Evolutionary conservation across 768 basidiomycete species (phyloP).

Genomic region (Leucosporidium yakuticum): DNA sequence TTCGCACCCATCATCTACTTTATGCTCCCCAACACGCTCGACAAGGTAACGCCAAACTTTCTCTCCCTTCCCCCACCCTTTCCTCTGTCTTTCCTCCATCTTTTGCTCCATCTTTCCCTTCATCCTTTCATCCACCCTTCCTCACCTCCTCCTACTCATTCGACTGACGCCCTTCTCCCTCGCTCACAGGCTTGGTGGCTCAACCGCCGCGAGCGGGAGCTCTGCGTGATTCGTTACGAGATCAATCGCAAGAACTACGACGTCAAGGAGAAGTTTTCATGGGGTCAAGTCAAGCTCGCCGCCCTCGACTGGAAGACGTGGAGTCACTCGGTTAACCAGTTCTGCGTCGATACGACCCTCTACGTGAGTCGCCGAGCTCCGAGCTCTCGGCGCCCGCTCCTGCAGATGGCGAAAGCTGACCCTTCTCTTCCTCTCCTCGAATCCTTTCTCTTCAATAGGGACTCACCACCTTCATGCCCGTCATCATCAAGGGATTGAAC

Average conservation of each 20-base stretch:
- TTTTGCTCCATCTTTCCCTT: too few species aligned
- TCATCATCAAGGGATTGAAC: conserved; percentile 19
- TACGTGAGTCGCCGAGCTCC: background rate
- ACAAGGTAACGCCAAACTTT: background rate
- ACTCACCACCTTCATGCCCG: conserved; percentile 24
- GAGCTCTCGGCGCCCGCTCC: background rate
- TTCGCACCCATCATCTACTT: conserved; percentile 23
- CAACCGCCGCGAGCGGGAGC: conserved; percentile 9
- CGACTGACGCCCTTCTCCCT: background rate
- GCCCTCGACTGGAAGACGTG: conserved; percentile 22
- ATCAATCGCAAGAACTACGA: conserved; percentile 16
- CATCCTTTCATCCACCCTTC: too few species aligned
- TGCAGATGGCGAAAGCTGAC: background rate
- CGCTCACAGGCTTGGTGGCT: conserved; percentile 15
- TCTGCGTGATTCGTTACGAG: conserved; percentile 12
- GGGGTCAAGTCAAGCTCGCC: conserved; percentile 8
- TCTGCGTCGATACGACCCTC: background rate
- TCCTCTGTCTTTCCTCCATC: too few species aligned
- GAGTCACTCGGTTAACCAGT: conserved; percentile 17
- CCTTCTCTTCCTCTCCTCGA: background rate
- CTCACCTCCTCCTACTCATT: background rate
- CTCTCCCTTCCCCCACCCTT: too few species aligned
- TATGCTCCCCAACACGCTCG: conserved; percentile 14
- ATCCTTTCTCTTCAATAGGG: background rate
- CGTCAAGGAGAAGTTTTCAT: conserved; percentile 15